phyloP scores from a whole-genome alignment of 495 filamentous ascomycete genomes.

The Penicillium cinerascens region DNA sequence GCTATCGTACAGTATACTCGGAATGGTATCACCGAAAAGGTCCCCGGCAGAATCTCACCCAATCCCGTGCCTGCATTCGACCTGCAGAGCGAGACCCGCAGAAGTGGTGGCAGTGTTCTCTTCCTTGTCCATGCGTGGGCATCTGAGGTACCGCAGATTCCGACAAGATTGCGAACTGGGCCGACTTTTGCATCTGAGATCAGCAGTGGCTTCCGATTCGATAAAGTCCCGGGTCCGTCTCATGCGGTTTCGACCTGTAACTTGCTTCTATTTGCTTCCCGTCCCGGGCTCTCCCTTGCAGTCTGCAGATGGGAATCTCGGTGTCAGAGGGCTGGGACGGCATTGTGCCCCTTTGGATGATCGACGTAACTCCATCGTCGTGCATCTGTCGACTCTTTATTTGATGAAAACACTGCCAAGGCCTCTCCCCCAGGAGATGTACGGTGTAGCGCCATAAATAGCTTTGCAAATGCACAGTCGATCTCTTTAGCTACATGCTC shows the following conservation, averaged over 20 bases:
- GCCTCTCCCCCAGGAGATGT: too few relatives aligned
- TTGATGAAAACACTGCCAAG: too few relatives aligned
- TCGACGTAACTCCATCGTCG: conserved; percentile 11
- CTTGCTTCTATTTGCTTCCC: background rate
- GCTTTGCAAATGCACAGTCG: conserved; percentile 15
- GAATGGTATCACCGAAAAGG: background rate
- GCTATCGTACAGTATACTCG: too few relatives aligned
- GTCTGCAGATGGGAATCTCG: conserved; percentile 6
- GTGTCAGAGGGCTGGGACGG: conserved; percentile 21
- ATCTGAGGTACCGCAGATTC: background rate
- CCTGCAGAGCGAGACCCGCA: conserved; percentile 20
- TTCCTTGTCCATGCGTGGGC: conserved; percentile 2
- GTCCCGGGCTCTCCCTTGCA: conserved; percentile 12
- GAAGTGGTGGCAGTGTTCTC: conserved; percentile 12
- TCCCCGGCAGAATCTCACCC: background rate
- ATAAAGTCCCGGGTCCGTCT: too few relatives aligned
- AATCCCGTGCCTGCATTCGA: conserved; percentile 20
- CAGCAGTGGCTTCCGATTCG: background rate
- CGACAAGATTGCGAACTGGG: conserved; percentile 5
- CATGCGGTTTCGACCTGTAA: background rate
- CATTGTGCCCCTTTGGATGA: conserved; percentile 22
- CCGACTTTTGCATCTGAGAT: conserved; percentile 8
- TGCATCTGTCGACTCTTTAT: background rate
- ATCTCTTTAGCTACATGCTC: conserved; percentile 22
- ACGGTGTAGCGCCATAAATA: background rate